Evolutionary conservation across 345 rosid species (phyloP).

Genomic region (Anacardium occidentale): DNA sequence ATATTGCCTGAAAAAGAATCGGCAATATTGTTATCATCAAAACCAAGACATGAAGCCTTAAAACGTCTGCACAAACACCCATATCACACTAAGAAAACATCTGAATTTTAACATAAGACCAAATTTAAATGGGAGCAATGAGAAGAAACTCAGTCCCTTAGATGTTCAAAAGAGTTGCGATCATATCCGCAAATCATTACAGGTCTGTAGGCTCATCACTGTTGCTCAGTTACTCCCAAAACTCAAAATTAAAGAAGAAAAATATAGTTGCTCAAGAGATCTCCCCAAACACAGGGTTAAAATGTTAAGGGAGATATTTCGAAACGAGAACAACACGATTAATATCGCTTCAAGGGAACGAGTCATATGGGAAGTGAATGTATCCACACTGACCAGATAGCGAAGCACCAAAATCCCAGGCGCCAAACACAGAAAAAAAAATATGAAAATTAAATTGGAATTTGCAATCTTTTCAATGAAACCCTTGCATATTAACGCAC

Average conservation of each 20-base stretch:
- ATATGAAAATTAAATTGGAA: too few species aligned
- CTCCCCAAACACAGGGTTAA: constrained; percentile 22
- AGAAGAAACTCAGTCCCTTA: constrained; percentile 76
- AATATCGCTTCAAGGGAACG: constrained; percentile 89
- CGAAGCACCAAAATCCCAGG: constrained; percentile 39
- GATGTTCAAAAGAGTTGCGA: constrained; percentile 81
- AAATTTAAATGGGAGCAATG: neutral
- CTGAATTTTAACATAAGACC: too few species aligned
- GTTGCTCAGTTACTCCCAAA: constrained; percentile 23
- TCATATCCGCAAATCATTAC: constrained; percentile 87
- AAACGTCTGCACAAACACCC: constrained; percentile 3
- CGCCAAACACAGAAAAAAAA: neutral
- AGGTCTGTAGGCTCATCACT: constrained; percentile 91
- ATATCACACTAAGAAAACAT: neutral
- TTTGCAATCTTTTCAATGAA: neutral
- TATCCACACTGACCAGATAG: constrained; percentile 81
- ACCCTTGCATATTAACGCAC: neutral
- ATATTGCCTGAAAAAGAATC: neutral
- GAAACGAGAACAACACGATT: constrained; percentile 42
- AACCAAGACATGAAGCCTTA: neutral
- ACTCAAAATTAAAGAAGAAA: neutral
- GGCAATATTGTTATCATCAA: neutral
- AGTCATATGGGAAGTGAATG: constrained; percentile 62
- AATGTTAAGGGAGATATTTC: neutral
- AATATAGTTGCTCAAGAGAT: constrained; percentile 46